Base-by-base conservation (phyloP, 164 flowering plant species). In the Vitis rotundifolia region DNA sequence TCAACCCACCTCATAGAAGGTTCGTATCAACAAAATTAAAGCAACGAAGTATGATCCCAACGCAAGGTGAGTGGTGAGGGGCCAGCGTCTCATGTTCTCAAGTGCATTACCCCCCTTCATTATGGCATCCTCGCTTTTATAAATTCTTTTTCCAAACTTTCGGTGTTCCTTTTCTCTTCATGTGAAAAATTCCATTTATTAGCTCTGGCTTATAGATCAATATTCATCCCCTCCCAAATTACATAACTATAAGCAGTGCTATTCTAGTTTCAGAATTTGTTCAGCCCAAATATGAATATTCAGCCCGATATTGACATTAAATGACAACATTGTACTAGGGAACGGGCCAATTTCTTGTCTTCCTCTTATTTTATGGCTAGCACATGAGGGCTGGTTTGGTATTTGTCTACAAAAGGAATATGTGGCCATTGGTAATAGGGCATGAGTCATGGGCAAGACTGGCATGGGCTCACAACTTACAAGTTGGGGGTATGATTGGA, bases 401-500 rank as follows among this genome's bases (percentile, higher is more conserved):
- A 37, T 37, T 37, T 37, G 44, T 37, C 44, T 37, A 6, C 44
- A 37, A 37, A 37, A 49, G 9, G 12, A 12, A 37, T 47, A 15
- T 49, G n/a, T 28, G 53, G 69, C 58, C 56, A 37, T 37, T 26
- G 51, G 37, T 19, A 1, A 56, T 47, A 66, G 63, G 19, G 68
- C 49, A 60, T 26, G 66, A 44, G 18, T 48, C 49, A 60, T 26
- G 70, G 47, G 29, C 47, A 28, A 12, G 63, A 63, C 69, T 74
- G 73, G 65, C 72, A 71, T 64, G 74, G 66, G 55, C 73, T 67
- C 73, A 53, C 75, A 72, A 73, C 26, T 22, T 22, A 22, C 26
- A 37, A 37, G 73, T 73, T 73, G 75, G 37, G 58, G 68, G 26
- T 11, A 76, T 79, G 81, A 84, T 82, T 76, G 78, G 85, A 83